Evolutionary conservation across 2,329 filamentous ascomycete genomes (phyloP).

Genomic region (Trichophyton equinum): DNA sequence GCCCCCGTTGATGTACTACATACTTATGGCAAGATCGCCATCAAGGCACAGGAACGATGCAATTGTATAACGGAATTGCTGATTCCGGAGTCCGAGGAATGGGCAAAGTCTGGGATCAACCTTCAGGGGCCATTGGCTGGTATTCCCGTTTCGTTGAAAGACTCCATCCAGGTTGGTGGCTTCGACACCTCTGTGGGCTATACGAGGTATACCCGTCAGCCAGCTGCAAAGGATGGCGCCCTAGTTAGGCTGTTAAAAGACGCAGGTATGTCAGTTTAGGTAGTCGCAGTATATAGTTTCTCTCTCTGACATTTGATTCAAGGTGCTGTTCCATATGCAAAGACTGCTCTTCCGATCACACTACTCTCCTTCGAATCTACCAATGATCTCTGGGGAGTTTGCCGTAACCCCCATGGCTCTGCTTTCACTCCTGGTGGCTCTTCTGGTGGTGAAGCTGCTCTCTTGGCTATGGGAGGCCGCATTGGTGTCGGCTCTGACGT

Average conservation of each 20-base stretch:
- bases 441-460: conserved; percentile 70
- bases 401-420: conserved; percentile 69
- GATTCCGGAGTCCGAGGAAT: conserved; percentile 63
- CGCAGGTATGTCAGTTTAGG: conserved; percentile 39
- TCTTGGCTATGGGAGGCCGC: conserved; percentile 67
- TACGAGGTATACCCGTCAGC: conserved; percentile 58
- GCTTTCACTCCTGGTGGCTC: conserved; percentile 80
- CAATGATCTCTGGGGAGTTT: conserved; percentile 69
- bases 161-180: conserved; percentile 61
- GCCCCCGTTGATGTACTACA: conserved; percentile 62
- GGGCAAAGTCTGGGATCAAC: conserved; percentile 53
- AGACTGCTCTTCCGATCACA: conserved; percentile 81
- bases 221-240: conserved; percentile 53
- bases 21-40: conserved; percentile 73
- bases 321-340: conserved; percentile 80
- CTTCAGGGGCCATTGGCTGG: conserved; percentile 72
- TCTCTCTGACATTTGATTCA: neutral
- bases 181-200: conserved; percentile 78
- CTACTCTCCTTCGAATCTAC: conserved; percentile 75
- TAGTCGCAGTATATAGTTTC: neutral
- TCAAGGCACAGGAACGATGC: conserved; percentile 72
- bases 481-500: conserved; percentile 89
- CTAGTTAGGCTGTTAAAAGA: conserved; percentile 70
- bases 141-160: conserved; percentile 77
- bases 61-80: conserved; percentile 86